phyloP scores from a whole-genome alignment of 78 protist species.

The Neovahlkampfia damariscottae region DNA sequence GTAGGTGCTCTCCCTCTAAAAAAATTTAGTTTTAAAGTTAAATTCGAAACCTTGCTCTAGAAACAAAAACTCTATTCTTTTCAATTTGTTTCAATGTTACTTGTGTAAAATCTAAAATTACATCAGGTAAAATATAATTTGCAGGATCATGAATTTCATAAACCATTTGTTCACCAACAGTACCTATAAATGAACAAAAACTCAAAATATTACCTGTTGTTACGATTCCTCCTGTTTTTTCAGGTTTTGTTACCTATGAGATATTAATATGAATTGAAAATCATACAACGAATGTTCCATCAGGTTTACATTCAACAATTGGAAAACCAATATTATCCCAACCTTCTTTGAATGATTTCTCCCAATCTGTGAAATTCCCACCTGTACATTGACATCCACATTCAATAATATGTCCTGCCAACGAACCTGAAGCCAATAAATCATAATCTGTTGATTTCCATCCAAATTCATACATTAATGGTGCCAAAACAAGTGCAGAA shows the following conservation, averaged over 20 bases:
- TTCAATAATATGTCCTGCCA: conserved; percentile 35
- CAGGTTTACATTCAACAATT: conserved; percentile 6
- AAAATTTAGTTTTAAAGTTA: too few species aligned
- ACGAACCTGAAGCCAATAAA: conserved; percentile 14
- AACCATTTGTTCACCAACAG: conserved; percentile 26
- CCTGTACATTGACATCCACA: conserved; percentile 28
- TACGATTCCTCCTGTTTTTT: conserved; percentile 21
- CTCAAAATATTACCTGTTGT: too few species aligned
- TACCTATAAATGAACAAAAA: too few species aligned
- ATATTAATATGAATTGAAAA: too few species aligned
- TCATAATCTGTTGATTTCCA: conserved; percentile 22
- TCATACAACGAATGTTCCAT: conserved; percentile 20
- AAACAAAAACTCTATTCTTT: neutral
- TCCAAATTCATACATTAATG: conserved; percentile 8
- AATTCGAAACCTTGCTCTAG: too few species aligned
- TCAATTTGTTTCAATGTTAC: neutral
- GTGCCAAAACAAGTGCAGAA: conserved; percentile 26
- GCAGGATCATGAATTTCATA: conserved; percentile 41
- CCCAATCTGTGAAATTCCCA: conserved; percentile 33
- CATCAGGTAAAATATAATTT: conserved; percentile 22
- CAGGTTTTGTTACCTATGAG: conserved; percentile 32
- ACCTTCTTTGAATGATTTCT: neutral
- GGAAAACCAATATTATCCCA: conserved; percentile 19
- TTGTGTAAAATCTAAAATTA: conserved; percentile 9
- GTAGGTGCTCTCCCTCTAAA: conserved; percentile 28